Evolutionary conservation across 2,329 filamentous ascomycete species (phyloP).

Genomic region (Boeremia exigua): DNA sequence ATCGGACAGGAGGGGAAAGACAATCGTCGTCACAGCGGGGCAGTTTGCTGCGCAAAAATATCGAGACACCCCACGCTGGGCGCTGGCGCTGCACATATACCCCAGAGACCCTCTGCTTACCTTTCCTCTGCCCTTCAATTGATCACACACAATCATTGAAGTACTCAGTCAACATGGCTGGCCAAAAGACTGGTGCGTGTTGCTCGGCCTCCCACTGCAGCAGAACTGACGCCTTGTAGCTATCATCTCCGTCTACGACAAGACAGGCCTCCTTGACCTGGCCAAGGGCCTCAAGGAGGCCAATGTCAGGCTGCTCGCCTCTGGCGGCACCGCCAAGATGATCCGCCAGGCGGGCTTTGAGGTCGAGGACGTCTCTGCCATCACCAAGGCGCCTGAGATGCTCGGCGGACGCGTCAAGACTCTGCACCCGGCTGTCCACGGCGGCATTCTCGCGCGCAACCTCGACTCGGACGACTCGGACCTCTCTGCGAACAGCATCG

Average conservation of each 20-base stretch:
- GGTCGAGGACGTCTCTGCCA: slow-evolving; percentile 97
- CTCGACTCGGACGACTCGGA: slow-evolving; percentile 97
- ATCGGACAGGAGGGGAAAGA: slow-evolving; percentile 16
- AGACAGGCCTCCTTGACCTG: slow-evolving; percentile 69
- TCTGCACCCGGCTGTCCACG: slow-evolving; percentile 85
- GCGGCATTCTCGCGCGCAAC: slow-evolving; percentile 90
- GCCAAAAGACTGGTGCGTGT: slow-evolving; percentile 46
- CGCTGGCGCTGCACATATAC: slow-evolving; percentile 25
- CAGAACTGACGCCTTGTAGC: slow-evolving; percentile 54
- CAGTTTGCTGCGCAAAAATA: slow-evolving; percentile 28
- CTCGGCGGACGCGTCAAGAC: slow-evolving; percentile 92
- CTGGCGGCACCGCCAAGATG: slow-evolving; percentile 93
- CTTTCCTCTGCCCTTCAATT: slow-evolving; percentile 23
- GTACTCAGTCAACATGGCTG: slow-evolving; percentile 36
- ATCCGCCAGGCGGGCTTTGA: slow-evolving; percentile 95
- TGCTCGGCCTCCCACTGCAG: not conserved
- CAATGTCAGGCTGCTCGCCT: slow-evolving; percentile 73
- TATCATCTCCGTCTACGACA: slow-evolving; percentile 98
- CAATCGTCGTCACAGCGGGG: slow-evolving; percentile 25
- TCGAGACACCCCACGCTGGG: slow-evolving; percentile 27
- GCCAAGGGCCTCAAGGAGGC: slow-evolving; percentile 48
- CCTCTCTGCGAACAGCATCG: slow-evolving; percentile 62
- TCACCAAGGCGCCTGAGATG: slow-evolving; percentile 95
- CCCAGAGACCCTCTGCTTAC: slow-evolving; percentile 20
- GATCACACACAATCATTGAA: slow-evolving; percentile 12